Base-by-base conservation (phyloP, 2,329 filamentous ascomycete genomes). In the Phyllosticta capitalensis region DNA sequence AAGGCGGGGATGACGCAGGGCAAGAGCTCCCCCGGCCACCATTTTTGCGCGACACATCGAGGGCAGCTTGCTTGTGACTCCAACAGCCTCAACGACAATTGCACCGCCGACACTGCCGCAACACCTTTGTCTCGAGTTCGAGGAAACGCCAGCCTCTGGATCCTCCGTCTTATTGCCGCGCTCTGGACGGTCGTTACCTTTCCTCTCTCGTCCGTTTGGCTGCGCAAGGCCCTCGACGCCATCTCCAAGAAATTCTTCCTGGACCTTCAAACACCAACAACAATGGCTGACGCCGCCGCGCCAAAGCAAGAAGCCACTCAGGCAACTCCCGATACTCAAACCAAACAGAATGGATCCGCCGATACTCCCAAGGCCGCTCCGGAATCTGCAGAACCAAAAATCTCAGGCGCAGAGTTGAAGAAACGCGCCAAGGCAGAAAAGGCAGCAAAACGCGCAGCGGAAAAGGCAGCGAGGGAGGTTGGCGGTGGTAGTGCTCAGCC, bases 401-500 rank as follows among this genome's bases (percentile, higher is more conserved):
- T 89, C 30, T 84, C 88, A 1, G 81, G 82, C 38, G 90, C 90
- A 20, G 88, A 95, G 73, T 71, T 95, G 68, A 97, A 97, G 76
- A 92, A 92, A 68, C 86, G 84, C 71, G 87, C 88, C 63, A 92
- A 96, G 72, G 92, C 90, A 30, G 92, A 96, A 72, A 97, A 96
- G 77, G 88, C 89, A 56, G 91, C 91, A 53, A 82, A 90, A 62
- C 83, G 92, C 76, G 90, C 88, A 54, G 85, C 70, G 85, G 68
- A 83, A 81, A 67, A 90, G 87, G 70, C 77, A 14, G 21, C 38
- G 10, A 78, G 28, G 77, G 79, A 28, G 66, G 56, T 49, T 17
- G 28, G 28, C 19, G 52, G 56, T 6, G 54, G 67, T 17, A 64
- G 63, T 21, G 57, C 33, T 17, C 57, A 54, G 81, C 63, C 70